Conservation (phyloP, 331 rosid genomes). For the Telfairia occidentalis region DNA sequence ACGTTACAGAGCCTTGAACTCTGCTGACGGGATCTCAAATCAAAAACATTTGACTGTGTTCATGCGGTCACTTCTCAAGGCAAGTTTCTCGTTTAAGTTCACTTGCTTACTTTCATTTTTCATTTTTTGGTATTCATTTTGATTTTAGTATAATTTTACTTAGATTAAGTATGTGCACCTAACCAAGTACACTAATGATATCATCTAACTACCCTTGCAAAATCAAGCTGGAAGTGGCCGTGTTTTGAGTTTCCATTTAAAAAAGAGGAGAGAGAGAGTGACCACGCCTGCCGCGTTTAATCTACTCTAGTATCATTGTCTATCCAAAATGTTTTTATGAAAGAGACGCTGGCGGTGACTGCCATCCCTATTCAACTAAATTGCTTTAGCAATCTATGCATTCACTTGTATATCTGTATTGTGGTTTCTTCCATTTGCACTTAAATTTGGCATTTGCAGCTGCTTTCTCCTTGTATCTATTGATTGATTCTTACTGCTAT, state of each 20-base stretch:
- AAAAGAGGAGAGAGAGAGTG: not conserved
- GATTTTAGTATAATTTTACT: not conserved
- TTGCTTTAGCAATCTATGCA: not conserved
- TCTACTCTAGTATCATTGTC: not conserved
- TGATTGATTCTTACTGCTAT: not conserved
- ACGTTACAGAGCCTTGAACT: constrained; percentile 42
- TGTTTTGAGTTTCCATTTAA: not conserved
- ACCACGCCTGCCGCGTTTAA: not conserved
- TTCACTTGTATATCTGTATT: not conserved
- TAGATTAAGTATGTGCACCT: not conserved
- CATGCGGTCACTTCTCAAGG: constrained; percentile 87
- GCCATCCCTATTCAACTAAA: not conserved
- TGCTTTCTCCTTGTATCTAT: not conserved
- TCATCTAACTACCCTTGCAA: not conserved
- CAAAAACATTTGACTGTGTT: constrained; percentile 57
- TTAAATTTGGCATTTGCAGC: not conserved
- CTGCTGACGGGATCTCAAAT: constrained; percentile 53
- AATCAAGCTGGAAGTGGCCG: not conserved
- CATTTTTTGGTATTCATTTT: not conserved
- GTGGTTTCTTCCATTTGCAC: not conserved
- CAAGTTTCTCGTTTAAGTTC: constrained; percentile 15
- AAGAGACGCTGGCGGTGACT: not conserved
- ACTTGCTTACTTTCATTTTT: not conserved
- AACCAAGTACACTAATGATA: not conserved
- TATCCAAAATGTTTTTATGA: not conserved